Base-by-base conservation (phyloP, 805 yeast species). In the Sugiyamaella qingdaonensis region DNA sequence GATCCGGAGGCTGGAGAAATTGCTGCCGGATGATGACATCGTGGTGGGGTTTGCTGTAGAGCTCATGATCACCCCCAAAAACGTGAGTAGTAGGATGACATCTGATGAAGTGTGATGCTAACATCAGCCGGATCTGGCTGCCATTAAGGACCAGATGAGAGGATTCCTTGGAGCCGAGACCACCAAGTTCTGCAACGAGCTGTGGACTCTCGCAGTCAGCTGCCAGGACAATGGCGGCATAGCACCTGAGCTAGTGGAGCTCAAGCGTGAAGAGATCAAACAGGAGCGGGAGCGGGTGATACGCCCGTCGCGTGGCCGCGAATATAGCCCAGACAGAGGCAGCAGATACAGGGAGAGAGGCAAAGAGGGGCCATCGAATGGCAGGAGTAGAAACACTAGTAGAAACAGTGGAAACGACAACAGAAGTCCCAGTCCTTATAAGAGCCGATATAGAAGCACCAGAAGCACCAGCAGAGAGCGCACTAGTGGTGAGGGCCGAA, bases 21-120 rank as follows among this genome's bases (percentile, higher is more conserved):
- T 69, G 10, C 61, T 78, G 10, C 80, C 80, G 0, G 81, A 77
- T 45, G 84, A 80, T 57, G 84, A 79, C 21, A 73, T 79, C 2
- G 69, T 76, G 4, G 66, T 70, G 2, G 81, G 75, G 37, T 78
- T 76, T 52, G 62, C 76, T 2, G 63, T 65, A 47, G 81, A 80
- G 59, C 62, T 79, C 44, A 61, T 80, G 21, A 52, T 59, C 2
- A 65, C 64, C 8, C 46, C 42, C 13, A 32, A 68, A 14, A 19
- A 34, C 19, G 42, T 34, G 24, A 10, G 39, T n/a, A 4, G 24
- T 4, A 4, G 43, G 21, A 5, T 18, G 21, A 18, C 13, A 4
- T 4, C 18, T n/a, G n/a, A n/a, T n/a, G n/a, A 10, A 29, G n/a
- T 4, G 18, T 10, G 5, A 19, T 47, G 11, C 43, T 37, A 39